A percentile compares a stretch with the other conserved stretches of the same genome.
Conservation (phyloP, 441 rosid species). For the Raphanus hybrid region DNA sequence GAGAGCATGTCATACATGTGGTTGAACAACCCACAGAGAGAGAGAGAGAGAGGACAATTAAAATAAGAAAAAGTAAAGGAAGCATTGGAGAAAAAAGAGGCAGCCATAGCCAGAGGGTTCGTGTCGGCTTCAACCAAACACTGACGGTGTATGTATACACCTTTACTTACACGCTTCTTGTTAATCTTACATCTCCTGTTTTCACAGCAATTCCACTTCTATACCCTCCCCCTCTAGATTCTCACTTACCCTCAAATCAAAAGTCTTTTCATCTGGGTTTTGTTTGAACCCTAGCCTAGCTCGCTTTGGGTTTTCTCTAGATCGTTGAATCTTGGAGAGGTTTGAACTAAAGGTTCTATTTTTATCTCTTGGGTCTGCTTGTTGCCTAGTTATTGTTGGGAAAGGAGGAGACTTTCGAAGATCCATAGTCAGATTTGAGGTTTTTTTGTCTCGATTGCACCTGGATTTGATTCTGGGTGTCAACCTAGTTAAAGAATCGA, state of each 20-base stretch:
- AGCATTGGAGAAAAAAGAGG: constrained; percentile 40
- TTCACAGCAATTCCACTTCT: constrained; percentile 21
- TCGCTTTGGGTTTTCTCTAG: constrained; percentile 10
- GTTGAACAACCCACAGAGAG: not conserved
- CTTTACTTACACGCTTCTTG: constrained; percentile 34
- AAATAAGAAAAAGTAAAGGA: not conserved
- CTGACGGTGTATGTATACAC: constrained; percentile 48
- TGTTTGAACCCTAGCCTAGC: constrained; percentile 45
- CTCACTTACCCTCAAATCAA: not conserved
- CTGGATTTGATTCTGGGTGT: constrained; percentile 27
- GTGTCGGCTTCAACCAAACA: constrained; percentile 99
- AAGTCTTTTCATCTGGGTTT: constrained; percentile 27
- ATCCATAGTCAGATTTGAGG: constrained; percentile 40
- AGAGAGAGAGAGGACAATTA: not conserved
- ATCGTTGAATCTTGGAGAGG: constrained; percentile 29
- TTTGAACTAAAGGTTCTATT: constrained; percentile 36
- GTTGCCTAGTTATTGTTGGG: constrained; percentile 39
- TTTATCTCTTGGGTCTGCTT: constrained; percentile 46
- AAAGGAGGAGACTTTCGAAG: constrained; percentile 38
- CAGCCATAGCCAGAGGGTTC: constrained; percentile 62
- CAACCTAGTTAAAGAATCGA: constrained; percentile 28
- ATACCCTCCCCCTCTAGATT: constrained; percentile 13
- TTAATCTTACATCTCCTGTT: not conserved
- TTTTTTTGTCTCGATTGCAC: constrained; percentile 8
- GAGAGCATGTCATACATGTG: constrained; percentile 21